Evolutionary conservation across 345 rosid species (phyloP).

Genomic region (Eucalyptus brandiana): DNA sequence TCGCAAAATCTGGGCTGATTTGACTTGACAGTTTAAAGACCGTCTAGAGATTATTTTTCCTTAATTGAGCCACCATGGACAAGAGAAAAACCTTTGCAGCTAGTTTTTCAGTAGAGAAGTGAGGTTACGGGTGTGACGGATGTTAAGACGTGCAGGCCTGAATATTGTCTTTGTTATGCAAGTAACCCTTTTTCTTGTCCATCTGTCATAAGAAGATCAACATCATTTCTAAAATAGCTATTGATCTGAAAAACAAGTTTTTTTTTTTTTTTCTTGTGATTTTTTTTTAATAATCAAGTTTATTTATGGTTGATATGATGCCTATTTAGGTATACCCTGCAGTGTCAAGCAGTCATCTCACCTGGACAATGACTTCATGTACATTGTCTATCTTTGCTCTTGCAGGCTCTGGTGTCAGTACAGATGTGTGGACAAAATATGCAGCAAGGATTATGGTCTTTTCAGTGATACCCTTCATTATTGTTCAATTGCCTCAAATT

Average conservation of each 20-base stretch:
- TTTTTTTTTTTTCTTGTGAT: too few species aligned
- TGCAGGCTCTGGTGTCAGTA: constrained; percentile 19
- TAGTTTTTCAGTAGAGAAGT: not conserved
- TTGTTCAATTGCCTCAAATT: constrained; percentile 31
- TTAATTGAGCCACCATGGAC: not conserved
- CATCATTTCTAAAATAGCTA: not conserved
- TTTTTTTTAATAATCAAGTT: not conserved
- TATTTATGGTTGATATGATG: not conserved
- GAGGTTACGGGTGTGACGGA: not conserved
- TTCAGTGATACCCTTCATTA: constrained; percentile 24
- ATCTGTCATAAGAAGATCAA: not conserved
- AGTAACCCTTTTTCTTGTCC: not conserved
- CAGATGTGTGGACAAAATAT: constrained; percentile 37
- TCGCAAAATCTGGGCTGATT: not conserved
- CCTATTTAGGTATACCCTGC: not conserved
- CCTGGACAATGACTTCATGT: not conserved
- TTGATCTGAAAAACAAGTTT: not conserved
- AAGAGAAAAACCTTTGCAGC: not conserved
- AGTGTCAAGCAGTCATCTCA: not conserved
- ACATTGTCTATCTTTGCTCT: not conserved
- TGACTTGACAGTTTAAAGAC: not conserved
- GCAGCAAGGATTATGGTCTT: constrained; percentile 30
- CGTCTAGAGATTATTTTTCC: not conserved
- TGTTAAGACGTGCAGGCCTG: not conserved
- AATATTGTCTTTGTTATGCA: not conserved